These are phyloP conservation scores for Epichloe hybrida DNA, from an alignment of 2,329 filamentous ascomycete genomes.

Conservation along the genomic window DNA sequence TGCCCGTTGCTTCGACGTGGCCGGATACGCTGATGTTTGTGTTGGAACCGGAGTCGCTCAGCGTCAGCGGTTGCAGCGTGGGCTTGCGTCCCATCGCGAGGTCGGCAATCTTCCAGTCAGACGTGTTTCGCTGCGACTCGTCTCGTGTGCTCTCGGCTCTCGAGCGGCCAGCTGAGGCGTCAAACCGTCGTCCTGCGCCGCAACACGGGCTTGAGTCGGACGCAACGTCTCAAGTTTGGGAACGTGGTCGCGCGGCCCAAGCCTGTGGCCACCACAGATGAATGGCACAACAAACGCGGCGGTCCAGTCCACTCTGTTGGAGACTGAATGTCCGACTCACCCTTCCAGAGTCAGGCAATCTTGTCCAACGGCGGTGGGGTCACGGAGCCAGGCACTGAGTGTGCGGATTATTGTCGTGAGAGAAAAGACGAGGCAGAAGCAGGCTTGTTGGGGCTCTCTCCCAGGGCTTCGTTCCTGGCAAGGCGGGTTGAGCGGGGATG, in stretches of 20 bases:
- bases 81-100: slow-evolving; percentile 41
- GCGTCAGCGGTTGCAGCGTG: slow-evolving; percentile 43
- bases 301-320: too few species aligned
- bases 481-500: background rate
- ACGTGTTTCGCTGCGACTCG: background rate
- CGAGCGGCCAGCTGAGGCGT: background rate
- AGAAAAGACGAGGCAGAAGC: background rate
- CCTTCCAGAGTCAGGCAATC: too few species aligned
- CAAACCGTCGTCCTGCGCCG: background rate
- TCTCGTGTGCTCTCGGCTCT: background rate
- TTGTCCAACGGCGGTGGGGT: background rate
- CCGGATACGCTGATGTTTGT: slow-evolving; percentile 15
- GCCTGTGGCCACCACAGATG: background rate
- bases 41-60: slow-evolving; percentile 27
- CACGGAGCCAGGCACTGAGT: background rate
- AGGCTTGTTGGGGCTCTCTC: background rate
- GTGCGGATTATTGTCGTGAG: background rate
- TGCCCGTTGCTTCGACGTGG: background rate
- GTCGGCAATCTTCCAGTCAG: background rate
- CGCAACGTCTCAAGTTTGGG: background rate
- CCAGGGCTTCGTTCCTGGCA: background rate
- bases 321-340: background rate
- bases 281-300: background rate
- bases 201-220: background rate
- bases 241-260: background rate